Conservation (phyloP, 2,329 filamentous ascomycete genomes). For the Sphaerulina vaccinii region DNA sequence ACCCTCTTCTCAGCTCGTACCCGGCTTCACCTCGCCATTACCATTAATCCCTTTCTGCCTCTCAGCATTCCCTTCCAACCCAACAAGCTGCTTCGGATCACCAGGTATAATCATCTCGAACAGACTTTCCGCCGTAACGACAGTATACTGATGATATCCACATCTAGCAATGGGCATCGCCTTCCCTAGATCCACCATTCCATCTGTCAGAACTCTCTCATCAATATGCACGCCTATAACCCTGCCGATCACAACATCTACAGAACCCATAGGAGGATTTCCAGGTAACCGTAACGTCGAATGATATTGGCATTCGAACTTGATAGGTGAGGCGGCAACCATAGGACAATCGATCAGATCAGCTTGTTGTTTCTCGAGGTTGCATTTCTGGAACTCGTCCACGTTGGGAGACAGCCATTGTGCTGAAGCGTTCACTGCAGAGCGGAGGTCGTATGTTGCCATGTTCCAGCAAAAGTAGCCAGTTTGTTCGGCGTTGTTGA, state of each 20-base stretch:
- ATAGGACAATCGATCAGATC: conserved; percentile 48
- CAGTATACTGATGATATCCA: conserved; percentile 61
- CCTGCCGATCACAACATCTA: conserved; percentile 58
- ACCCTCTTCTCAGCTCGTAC: conserved; percentile 8
- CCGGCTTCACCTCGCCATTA: conserved; percentile 20
- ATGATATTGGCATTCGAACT: conserved; percentile 60
- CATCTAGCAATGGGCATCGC: conserved; percentile 60
- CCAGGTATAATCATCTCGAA: conserved; percentile 57
- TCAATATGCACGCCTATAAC: conserved; percentile 60
- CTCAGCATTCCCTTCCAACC: conserved; percentile 36
- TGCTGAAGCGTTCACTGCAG: conserved; percentile 56
- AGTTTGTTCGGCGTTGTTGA: conserved; percentile 56
- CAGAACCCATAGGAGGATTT: conserved; percentile 57
- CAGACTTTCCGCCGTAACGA: conserved; percentile 49
- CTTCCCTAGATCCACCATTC: conserved; percentile 56
- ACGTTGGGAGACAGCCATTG: conserved; percentile 50
- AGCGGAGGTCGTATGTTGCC: conserved; percentile 56
- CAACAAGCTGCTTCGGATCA: conserved; percentile 35
- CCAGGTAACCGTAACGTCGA: conserved; percentile 56
- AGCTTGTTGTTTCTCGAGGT: conserved; percentile 51
- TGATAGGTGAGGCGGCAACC: conserved; percentile 55
- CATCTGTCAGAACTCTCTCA: conserved; percentile 55
- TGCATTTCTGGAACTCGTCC: conserved; percentile 56
- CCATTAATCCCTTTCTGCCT: conserved; percentile 36
- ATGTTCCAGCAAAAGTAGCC: conserved; percentile 39